Evolutionary conservation across 176 grass and related monocot genomes (phyloP).

Genomic region (Musa itinerans): DNA sequence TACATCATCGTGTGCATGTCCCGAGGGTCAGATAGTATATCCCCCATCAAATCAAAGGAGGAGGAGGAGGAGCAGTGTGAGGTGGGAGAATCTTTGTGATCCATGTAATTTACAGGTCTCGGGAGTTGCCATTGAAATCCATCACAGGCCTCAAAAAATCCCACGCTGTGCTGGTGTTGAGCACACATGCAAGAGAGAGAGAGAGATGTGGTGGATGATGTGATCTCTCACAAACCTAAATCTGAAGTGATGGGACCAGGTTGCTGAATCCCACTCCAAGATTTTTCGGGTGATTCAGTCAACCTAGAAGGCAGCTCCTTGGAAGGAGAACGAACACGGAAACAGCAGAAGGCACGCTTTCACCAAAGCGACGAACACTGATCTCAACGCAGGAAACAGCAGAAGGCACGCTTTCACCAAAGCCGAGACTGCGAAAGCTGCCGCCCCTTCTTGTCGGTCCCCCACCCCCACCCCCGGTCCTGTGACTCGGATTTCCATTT

Average conservation of each 20-base stretch:
- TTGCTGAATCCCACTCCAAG: background rate
- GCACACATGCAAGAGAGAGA: background rate
- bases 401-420: conserved; percentile 27
- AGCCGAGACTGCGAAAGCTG: conserved; percentile 21
- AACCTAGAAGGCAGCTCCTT: too few species aligned
- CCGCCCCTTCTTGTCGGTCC: background rate
- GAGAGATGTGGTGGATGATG: background rate
- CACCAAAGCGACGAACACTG: conserved; percentile 11
- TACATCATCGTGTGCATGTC: too few species aligned
- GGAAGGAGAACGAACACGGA: too few species aligned
- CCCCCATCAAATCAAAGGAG: conserved; percentile 4
- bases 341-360: conserved; percentile 17
- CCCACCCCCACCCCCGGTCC: background rate
- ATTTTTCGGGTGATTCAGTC: background rate
- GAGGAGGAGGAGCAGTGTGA: too few species aligned
- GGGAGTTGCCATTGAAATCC: conserved; percentile 35
- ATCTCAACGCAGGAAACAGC: background rate
- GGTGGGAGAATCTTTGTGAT: too few species aligned
- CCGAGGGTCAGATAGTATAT: too few species aligned
- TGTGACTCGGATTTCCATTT: conserved; percentile 31
- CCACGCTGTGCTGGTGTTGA: background rate
- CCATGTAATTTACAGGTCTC: background rate
- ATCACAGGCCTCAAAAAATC: conserved; percentile 17
- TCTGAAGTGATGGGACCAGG: too few species aligned
- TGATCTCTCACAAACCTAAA: too few species aligned